phyloP scores from a whole-genome alignment of 768 basidiomycete genomes.

The Stropharia rugosoannulata region DNA sequence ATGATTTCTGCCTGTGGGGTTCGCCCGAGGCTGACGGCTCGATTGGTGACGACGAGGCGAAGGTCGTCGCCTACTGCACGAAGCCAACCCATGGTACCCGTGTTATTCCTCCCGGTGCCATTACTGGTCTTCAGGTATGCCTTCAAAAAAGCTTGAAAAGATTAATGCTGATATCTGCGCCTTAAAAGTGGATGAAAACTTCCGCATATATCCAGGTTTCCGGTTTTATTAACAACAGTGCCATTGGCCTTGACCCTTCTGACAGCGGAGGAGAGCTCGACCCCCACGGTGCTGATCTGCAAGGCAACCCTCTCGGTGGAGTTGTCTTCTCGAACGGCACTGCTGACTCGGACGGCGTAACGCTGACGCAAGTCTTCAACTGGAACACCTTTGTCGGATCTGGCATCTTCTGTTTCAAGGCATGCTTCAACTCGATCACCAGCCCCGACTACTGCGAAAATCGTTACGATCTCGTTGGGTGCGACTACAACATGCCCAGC shows the following conservation, averaged over 20 bases:
- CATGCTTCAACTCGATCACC: conserved; percentile 54
- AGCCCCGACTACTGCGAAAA: conserved; percentile 59
- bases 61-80: conserved; percentile 79
- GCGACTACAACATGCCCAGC: conserved; percentile 66
- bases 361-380: conserved; percentile 55
- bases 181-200: conserved; percentile 36
- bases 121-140: conserved; percentile 61
- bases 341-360: conserved; percentile 36
- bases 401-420: conserved; percentile 61
- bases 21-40: conserved; percentile 46
- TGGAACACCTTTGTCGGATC: conserved; percentile 77
- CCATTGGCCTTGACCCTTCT: conserved; percentile 44
- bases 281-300: conserved; percentile 70
- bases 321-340: conserved; percentile 63
- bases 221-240: conserved; percentile 63
- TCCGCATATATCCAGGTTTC: conserved; percentile 59
- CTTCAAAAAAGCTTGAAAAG: not conserved
- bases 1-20: conserved; percentile 73
- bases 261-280: conserved; percentile 82
- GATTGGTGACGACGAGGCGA: conserved; percentile 67
- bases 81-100: conserved; percentile 70
- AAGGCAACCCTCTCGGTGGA: conserved; percentile 79
- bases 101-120: conserved; percentile 63
- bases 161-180: not conserved
- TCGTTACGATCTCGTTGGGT: conserved; percentile 69